phyloP scores from a whole-genome alignment of 78 protist species.

The Salpingoeca rosetta region DNA sequence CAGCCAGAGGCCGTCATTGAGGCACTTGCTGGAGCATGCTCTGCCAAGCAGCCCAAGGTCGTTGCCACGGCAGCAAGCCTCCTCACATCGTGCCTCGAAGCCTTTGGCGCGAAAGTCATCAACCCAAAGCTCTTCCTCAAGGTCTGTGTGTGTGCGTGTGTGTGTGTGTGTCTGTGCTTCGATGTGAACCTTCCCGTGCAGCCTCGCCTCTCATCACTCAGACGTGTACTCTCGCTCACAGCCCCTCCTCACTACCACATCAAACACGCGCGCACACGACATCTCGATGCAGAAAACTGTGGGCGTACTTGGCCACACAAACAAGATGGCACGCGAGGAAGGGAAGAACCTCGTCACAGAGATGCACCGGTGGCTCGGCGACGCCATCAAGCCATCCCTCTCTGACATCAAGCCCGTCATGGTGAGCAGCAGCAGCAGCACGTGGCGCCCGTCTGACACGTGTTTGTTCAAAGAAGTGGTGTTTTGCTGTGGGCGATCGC shows the following conservation, averaged over 20 bases:
- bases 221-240: background rate
- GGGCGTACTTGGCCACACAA: no score
- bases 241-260: no score
- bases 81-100: background rate
- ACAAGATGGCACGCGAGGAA: no score
- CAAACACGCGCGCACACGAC: no score
- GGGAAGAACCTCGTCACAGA: background rate
- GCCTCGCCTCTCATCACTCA: background rate
- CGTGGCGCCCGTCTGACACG: background rate
- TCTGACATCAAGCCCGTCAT: background rate
- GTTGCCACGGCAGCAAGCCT: background rate
- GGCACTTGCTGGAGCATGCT: no score
- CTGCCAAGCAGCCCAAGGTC: constrained; percentile 7
- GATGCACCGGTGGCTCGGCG: background rate
- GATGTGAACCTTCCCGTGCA: background rate
- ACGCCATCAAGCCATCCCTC: no score
- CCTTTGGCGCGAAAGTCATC: background rate
- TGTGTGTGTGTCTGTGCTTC: background rate
- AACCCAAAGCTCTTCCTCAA: background rate
- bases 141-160: background rate
- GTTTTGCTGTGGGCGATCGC: no score
- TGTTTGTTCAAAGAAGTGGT: no score
- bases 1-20: no score
- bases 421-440: background rate
- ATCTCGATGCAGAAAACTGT: no score